Conservation (phyloP, 2,329 filamentous ascomycete genomes). For the Ascocoryne sarcoides region DNA sequence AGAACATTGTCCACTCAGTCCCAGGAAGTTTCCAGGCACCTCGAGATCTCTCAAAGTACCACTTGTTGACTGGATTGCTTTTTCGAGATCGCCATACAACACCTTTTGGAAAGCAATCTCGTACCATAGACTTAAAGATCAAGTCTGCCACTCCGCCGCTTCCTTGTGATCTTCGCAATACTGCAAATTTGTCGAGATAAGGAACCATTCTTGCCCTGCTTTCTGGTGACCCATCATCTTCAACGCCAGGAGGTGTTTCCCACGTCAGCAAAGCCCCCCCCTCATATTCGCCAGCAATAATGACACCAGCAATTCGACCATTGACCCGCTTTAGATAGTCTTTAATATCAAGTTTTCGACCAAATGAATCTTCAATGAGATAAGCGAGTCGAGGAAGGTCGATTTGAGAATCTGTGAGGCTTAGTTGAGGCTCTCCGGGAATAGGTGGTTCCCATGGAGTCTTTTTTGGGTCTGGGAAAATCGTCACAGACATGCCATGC, state of each 20-base stretch:
- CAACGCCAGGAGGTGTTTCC: constrained; percentile 63
- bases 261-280: constrained; percentile 91
- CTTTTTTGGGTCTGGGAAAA: constrained; percentile 63
- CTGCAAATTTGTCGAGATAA: constrained; percentile 96
- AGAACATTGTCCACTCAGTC: constrained; percentile 98
- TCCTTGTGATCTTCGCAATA: constrained; percentile 79
- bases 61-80: constrained; percentile 95
- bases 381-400: constrained; percentile 75
- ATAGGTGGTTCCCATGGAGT: constrained; percentile 60
- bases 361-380: constrained; percentile 90
- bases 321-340: constrained; percentile 78
- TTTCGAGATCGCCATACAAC: constrained; percentile 84
- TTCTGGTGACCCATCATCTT: constrained; percentile 43
- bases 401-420: constrained; percentile 70
- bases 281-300: constrained; percentile 94
- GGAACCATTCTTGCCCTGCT: constrained; percentile 63
- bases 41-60: constrained; percentile 89
- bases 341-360: constrained; percentile 70
- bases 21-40: constrained; percentile 74
- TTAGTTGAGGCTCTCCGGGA: constrained; percentile 50
- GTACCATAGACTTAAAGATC: constrained; percentile 92
- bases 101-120: constrained; percentile 76
- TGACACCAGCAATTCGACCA: constrained; percentile 76
- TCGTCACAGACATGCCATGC: constrained; percentile 78
- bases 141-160: constrained; percentile 90